A percentile compares a stretch with the other conserved stretches of the same genome.
Evolutionary conservation across 192 early-diverging fungal species (phyloP).

Genomic region (Kickxella alabastrina): DNA sequence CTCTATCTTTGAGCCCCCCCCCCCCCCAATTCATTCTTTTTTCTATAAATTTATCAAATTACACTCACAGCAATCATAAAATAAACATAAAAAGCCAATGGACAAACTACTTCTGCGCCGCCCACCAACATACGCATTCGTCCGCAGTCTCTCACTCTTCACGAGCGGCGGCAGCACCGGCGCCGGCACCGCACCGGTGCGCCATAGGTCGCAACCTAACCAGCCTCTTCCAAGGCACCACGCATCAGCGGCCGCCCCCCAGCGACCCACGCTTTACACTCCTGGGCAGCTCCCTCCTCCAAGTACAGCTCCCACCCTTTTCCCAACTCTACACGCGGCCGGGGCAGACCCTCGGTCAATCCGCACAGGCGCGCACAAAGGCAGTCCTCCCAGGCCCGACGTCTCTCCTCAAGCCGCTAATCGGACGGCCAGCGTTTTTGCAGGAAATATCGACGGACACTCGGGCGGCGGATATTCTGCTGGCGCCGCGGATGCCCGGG

Average conservation of each 20-base stretch:
- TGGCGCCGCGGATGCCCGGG: conserved; percentile 60
- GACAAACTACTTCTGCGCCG: too few species aligned
- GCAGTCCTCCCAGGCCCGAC: conserved; percentile 12
- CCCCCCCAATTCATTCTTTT: too few species aligned
- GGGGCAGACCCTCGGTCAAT: conserved; percentile 31
- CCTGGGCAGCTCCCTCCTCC: conserved; percentile 21
- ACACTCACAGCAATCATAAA: too few species aligned
- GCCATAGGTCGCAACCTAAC: conserved; percentile 9
- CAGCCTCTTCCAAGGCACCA: too few species aligned
- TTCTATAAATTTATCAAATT: not conserved
- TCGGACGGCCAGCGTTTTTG: conserved; percentile 32
- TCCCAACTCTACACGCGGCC: conserved; percentile 32
- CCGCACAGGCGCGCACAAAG: conserved; percentile 10
- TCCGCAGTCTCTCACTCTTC: too few species aligned
- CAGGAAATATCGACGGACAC: conserved; percentile 52
- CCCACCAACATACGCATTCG: too few species aligned
- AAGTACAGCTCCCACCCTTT: conserved; percentile 35
- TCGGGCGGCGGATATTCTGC: conserved; percentile 59
- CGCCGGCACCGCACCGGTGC: too few species aligned
- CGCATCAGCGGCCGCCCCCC: too few species aligned
- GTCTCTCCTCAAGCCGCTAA: conserved; percentile 19
- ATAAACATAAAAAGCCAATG: not conserved
- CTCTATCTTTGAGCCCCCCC: too few species aligned
- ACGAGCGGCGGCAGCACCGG: too few species aligned
- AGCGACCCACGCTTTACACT: conserved; percentile 34